A percentile compares a stretch with the other conserved stretches of the same genome.
Evolutionary conservation across 2,329 filamentous ascomycete genomes (phyloP).

Genomic region (Microdochium trichocladiopsis): DNA sequence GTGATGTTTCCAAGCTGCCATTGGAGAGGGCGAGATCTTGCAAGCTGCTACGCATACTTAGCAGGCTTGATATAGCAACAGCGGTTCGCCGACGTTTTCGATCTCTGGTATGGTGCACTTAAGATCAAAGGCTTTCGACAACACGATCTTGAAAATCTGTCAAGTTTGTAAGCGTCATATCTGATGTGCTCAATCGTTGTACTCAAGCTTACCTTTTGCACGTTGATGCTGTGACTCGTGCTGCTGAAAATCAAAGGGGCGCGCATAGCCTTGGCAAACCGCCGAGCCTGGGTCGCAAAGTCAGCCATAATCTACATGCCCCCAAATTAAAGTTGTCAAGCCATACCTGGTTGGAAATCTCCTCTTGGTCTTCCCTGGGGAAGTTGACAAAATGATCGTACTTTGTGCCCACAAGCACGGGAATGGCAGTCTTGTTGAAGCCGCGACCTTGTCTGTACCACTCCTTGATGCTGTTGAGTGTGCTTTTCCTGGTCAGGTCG

Average conservation of each 20-base stretch:
- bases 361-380: conserved; percentile 92
- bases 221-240: conserved; percentile 98
- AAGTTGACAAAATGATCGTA: conserved; percentile 99
- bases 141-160: conserved; percentile 98
- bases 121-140: conserved; percentile 96
- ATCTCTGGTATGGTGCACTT: conserved; percentile 99
- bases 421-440: conserved; percentile 99
- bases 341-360: conserved; percentile 87
- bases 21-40: background rate
- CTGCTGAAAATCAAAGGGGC: conserved; percentile 97
- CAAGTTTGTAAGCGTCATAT: conserved; percentile 3
- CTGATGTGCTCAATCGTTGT: background rate
- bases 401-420: conserved; percentile 93
- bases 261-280: conserved; percentile 97
- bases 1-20: background rate
- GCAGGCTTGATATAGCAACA: conserved; percentile 78
- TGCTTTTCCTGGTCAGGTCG: conserved; percentile 95
- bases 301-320: conserved; percentile 9
- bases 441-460: conserved; percentile 97
- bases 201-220: conserved; percentile 68
- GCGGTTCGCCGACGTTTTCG: conserved; percentile 92
- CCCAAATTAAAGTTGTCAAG: background rate
- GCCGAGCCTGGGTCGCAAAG: conserved; percentile 63
- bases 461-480: conserved; percentile 98
- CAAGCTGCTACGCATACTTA: conserved; percentile 12